Percentiles rank a stretch among this genome's conserved stretches.
These are phyloP conservation scores for Dentipellis fragilis DNA, from an alignment of 768 basidiomycete species.

Conservation along the genomic window DNA sequence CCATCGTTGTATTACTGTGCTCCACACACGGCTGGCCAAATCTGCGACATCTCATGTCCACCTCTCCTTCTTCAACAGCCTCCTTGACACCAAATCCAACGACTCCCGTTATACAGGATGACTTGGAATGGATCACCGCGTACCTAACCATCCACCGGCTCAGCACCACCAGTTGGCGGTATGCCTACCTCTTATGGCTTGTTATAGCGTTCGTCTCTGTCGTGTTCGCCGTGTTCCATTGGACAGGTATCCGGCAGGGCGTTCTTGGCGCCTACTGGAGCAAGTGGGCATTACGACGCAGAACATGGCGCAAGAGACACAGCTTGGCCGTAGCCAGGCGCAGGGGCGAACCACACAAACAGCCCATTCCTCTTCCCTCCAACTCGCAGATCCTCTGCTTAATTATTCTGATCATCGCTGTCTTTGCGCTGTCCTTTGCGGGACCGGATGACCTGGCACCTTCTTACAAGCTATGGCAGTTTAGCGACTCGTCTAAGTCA, in stretches of 20 bases:
- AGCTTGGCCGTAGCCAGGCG: constrained; percentile 25
- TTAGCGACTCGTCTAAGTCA: constrained; percentile 13
- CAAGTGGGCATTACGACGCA: constrained; percentile 47
- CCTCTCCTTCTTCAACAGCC: background rate
- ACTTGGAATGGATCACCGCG: constrained; percentile 42
- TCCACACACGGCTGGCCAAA: too few relatives aligned
- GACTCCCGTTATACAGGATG: constrained; percentile 33
- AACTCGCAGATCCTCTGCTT: constrained; percentile 53
- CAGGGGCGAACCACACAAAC: constrained; percentile 26
- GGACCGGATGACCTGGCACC: constrained; percentile 66
- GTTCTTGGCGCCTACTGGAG: constrained; percentile 42
- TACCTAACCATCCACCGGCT: constrained; percentile 50
- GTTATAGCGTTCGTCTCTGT: constrained; percentile 33
- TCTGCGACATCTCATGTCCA: background rate
- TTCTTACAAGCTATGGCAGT: constrained; percentile 32
- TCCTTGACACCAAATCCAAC: constrained; percentile 25
- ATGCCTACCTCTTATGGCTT: constrained; percentile 54
- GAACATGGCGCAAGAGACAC: constrained; percentile 47
- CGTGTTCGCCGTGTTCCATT: constrained; percentile 31
- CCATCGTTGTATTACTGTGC: too few relatives aligned
- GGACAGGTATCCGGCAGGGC: constrained; percentile 31
- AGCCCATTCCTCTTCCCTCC: constrained; percentile 43
- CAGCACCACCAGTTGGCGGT: constrained; percentile 39
- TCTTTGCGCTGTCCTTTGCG: constrained; percentile 39
- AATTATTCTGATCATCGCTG: constrained; percentile 30